These are phyloP conservation scores for Xerocomus brunneocitrinus DNA, from an alignment of 768 basidiomycete species.

Conservation along the genomic window DNA sequence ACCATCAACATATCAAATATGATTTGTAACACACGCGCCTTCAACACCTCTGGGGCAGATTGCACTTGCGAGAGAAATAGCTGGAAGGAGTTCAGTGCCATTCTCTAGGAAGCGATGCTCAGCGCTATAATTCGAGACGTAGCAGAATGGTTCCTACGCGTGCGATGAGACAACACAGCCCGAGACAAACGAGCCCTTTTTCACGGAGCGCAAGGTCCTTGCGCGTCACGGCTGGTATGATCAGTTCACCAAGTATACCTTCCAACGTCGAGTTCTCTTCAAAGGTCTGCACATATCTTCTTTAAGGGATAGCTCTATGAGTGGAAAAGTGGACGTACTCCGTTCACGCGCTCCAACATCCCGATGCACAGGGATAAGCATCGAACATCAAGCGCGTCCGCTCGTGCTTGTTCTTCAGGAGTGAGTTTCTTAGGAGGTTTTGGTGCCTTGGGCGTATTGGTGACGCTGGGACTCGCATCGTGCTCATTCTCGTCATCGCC, in stretches of 20 bases:
- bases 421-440: conserved; percentile 40
- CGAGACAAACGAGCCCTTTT: conserved; percentile 64
- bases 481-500: conserved; percentile 4
- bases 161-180: conserved; percentile 76
- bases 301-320: not conserved
- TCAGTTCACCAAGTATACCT: conserved; percentile 71
- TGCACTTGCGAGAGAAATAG: conserved; percentile 79
- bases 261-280: conserved; percentile 68
- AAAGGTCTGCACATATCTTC: conserved; percentile 36
- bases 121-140: not conserved
- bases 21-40: conserved; percentile 67
- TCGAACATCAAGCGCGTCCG: conserved; percentile 64
- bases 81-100: conserved; percentile 55
- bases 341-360: conserved; percentile 81
- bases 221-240: conserved; percentile 85
- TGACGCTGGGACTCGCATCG: not conserved
- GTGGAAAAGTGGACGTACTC: conserved; percentile 44
- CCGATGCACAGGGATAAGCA: conserved; percentile 76
- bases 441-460: conserved; percentile 13
- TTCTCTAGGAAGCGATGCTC: conserved; percentile 16
- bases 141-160: conserved; percentile 11
- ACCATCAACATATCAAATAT: conserved; percentile 87
- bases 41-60: conserved; percentile 57
- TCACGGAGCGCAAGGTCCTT: conserved; percentile 71
- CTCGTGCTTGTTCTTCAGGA: conserved; percentile 53